Percentiles rank a stretch among this genome's conserved stretches.
Evolutionary conservation across 371 early-diverging fungal species (phyloP).

Genomic region (Mortierella sp.): DNA sequence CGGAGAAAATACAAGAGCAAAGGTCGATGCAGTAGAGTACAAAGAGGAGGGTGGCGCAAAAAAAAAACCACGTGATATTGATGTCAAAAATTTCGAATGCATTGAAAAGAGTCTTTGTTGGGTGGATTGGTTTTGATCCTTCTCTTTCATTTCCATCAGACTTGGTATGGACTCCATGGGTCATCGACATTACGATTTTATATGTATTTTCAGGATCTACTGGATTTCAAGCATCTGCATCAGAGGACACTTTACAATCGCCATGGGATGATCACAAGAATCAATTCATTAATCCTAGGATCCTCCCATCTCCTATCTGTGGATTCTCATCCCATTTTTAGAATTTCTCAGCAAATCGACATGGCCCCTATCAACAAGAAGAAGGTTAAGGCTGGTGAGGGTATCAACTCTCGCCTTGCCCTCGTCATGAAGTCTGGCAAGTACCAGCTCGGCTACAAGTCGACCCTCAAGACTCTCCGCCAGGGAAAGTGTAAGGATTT

Average conservation of each 20-base stretch:
- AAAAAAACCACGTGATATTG: too few relatives aligned
- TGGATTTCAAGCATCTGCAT: not conserved
- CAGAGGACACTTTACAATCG: not conserved
- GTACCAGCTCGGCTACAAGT: constrained; percentile 97
- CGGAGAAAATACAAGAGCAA: too few relatives aligned
- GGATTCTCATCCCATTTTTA: not conserved
- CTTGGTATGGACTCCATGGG: constrained; percentile 32
- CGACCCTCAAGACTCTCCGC: constrained; percentile 96
- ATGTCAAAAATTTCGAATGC: too few relatives aligned
- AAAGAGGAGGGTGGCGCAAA: too few relatives aligned
- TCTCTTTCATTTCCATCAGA: constrained; percentile 52
- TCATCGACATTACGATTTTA: not conserved
- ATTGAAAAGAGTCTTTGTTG: too few relatives aligned
- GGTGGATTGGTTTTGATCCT: too few relatives aligned
- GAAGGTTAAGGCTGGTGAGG: constrained; percentile 85
- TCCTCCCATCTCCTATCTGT: constrained; percentile 9
- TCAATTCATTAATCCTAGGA: not conserved
- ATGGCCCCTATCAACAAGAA: constrained; percentile 64
- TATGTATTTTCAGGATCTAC: too few relatives aligned
- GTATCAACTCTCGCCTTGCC: constrained; percentile 97
- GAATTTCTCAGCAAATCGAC: constrained; percentile 20
- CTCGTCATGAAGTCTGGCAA: constrained; percentile 99
- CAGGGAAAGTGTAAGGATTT: constrained; percentile 90
- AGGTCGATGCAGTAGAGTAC: too few relatives aligned
- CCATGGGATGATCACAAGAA: not conserved